Base-by-base conservation (phyloP, 805 yeast genomes). In the Barnettozyma siamensis region DNA sequence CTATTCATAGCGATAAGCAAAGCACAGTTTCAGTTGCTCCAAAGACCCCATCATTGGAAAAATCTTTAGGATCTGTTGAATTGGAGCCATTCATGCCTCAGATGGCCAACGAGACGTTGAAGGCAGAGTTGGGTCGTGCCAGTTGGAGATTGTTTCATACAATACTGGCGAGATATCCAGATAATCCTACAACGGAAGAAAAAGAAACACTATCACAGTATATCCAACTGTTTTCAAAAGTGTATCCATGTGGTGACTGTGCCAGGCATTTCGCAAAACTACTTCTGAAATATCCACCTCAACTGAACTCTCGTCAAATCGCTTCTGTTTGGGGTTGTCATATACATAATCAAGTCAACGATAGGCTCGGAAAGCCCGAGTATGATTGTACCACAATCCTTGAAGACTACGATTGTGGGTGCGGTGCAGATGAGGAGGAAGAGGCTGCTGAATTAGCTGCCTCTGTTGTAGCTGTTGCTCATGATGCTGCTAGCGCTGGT, bases 301-400 rank as follows among this genome's bases (percentile, higher is more conserved):
- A 93, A 56, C 72, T 83, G 4, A 69, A 77, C 7, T 72, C 83
- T 18, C 71, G 96, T 43, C 78, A 79, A 46, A 74, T 77, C 3
- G 98, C 99, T 1, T 88, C 96, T 0, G 65, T 86, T 49, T 93
- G 99, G 99, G 99, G 99, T 1, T 93, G 99, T 58, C 83, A 83
- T 55, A 70, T 89, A 5, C 98, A 89, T 64, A 89, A 91, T 60
- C 72, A 79, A 55, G 97, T 89, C 28, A 91, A 91, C 60, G 76
- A 75, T 40, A 67, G 82, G 38, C 68, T 89, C 33, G 70, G 69
- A 5, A 87, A 89, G 52, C 76, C 73, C 1, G 67, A 70, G 15
- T 93, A 88, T 60, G 97, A 93, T 60, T 93, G 99, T 60, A 71
- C 86, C 2, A 77, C 74, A 7, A 83, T 93, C 42, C 66, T 86